phyloP scores from a whole-genome alignment of 2,329 filamentous ascomycete genomes.

The Zopfia rhizophila region DNA sequence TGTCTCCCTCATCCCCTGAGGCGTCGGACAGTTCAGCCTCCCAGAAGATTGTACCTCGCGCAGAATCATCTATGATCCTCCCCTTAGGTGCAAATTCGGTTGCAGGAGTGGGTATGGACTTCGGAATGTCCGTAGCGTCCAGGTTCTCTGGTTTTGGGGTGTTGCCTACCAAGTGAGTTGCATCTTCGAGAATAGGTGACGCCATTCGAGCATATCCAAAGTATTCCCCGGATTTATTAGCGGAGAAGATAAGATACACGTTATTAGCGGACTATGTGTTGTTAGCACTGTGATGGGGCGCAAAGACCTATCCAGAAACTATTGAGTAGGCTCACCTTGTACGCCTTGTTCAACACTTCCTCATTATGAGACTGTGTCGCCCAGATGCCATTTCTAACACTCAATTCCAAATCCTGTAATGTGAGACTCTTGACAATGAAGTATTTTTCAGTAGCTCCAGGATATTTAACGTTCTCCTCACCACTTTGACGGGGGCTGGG shows the following conservation, averaged over 20 bases:
- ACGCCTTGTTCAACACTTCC: slow-evolving; percentile 81
- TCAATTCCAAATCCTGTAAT: slow-evolving; percentile 87
- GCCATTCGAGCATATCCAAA: slow-evolving; percentile 94
- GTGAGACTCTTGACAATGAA: slow-evolving; percentile 96
- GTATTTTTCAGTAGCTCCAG: slow-evolving; percentile 74
- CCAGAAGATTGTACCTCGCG: slow-evolving; percentile 97
- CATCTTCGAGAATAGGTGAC: slow-evolving; percentile 83
- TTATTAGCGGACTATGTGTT: slow-evolving; percentile 74
- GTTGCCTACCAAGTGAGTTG: slow-evolving; percentile 56
- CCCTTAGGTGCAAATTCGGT: slow-evolving; percentile 83
- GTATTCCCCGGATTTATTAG: slow-evolving; percentile 97
- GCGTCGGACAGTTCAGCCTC: slow-evolving; percentile 76
- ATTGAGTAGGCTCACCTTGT: slow-evolving; percentile 67
- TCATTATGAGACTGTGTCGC: slow-evolving; percentile 96
- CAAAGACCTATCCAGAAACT: no score
- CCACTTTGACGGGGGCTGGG: slow-evolving; percentile 18
- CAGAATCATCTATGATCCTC: slow-evolving; percentile 90
- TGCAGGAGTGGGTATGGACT: slow-evolving; percentile 81
- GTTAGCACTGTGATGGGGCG: slow-evolving; percentile 32
- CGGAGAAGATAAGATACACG: slow-evolving; percentile 93
- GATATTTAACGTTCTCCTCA: slow-evolving; percentile 24
- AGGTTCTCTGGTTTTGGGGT: slow-evolving; percentile 70
- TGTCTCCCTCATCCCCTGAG: slow-evolving; percentile 61
- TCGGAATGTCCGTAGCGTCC: slow-evolving; percentile 74
- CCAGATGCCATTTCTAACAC: slow-evolving; percentile 89